Conservation (phyloP, 1,284 basidiomycete species). For the Heterobasidion parviporum region DNA sequence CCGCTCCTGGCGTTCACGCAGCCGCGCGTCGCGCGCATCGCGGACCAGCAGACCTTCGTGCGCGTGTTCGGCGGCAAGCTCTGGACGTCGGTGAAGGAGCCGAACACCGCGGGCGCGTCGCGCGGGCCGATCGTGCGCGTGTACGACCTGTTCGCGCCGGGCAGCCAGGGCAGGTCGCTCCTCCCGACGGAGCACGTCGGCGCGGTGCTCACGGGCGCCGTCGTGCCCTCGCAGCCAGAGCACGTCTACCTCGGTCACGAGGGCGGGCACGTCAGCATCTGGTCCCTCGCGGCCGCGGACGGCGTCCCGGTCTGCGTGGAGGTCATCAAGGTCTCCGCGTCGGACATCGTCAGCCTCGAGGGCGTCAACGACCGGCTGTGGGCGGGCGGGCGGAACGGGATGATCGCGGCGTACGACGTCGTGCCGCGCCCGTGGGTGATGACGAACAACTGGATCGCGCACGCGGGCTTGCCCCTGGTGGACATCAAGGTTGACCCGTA, state of each 20-base stretch:
- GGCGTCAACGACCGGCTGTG: slow-evolving; percentile 80
- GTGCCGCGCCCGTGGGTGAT: slow-evolving; percentile 69
- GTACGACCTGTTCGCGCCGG: slow-evolving; percentile 61
- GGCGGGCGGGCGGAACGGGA: slow-evolving; percentile 78
- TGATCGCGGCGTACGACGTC: slow-evolving; percentile 81
- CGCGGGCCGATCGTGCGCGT: slow-evolving; percentile 70
- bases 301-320: slow-evolving; percentile 54
- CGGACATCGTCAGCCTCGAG: slow-evolving; percentile 71
- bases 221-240: slow-evolving; percentile 62
- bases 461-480: slow-evolving; percentile 72
- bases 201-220: slow-evolving; percentile 73
- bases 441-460: slow-evolving; percentile 88
- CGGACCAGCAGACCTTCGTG: slow-evolving; percentile 78
- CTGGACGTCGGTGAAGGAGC: slow-evolving; percentile 68
- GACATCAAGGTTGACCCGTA: slow-evolving; percentile 66
- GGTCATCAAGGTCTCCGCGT: slow-evolving; percentile 71
- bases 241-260: slow-evolving; percentile 89
- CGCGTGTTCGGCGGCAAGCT: slow-evolving; percentile 65
- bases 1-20: slow-evolving; percentile 30
- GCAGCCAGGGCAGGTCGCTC: slow-evolving; percentile 39
- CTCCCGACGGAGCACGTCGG: slow-evolving; percentile 62
- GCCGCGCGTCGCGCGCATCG: slow-evolving; percentile 57
- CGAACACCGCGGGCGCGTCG: slow-evolving; percentile 31
- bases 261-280: slow-evolving; percentile 80
- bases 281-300: slow-evolving; percentile 45